phyloP scores from a whole-genome alignment of 2,329 filamentous ascomycete genomes.

The Fusarium sp. region DNA sequence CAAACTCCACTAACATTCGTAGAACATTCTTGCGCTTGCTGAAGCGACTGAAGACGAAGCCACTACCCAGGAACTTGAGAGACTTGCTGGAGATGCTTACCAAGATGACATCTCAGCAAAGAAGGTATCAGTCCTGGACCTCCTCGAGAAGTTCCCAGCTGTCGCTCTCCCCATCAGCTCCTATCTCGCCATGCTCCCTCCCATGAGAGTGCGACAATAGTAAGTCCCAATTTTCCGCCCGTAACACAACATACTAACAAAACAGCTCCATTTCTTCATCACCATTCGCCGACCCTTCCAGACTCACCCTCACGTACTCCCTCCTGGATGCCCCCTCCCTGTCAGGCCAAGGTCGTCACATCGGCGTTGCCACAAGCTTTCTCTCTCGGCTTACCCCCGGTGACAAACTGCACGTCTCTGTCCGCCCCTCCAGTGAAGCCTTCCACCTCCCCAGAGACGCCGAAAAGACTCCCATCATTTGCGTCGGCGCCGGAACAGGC shows the following conservation, averaged over 20 bases:
- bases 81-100: conserved; percentile 63
- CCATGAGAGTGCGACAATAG: conserved; percentile 84
- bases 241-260: conserved; percentile 1
- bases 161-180: conserved; percentile 73
- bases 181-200: conserved; percentile 79
- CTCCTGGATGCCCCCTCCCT: conserved; percentile 71
- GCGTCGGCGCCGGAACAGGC: conserved; percentile 66
- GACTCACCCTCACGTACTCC: conserved; percentile 76
- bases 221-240: conserved; percentile 38
- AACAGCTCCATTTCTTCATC: conserved; percentile 78
- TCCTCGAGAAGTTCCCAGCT: conserved; percentile 73
- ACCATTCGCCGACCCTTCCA: conserved; percentile 68
- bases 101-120: conserved; percentile 65
- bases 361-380: conserved; percentile 73
- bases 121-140: conserved; percentile 74
- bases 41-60: conserved; percentile 64
- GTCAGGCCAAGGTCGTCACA: conserved; percentile 62
- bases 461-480: conserved; percentile 64
- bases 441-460: conserved; percentile 64
- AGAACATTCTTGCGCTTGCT: conserved; percentile 59
- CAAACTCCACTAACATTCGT: conserved; percentile 23
- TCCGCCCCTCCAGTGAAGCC: conserved; percentile 59
- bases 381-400: conserved; percentile 62
- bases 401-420: conserved; percentile 64
- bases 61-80: conserved; percentile 59